Conservation (phyloP, 805 yeast species). For the Lipomyces anomalus region DNA sequence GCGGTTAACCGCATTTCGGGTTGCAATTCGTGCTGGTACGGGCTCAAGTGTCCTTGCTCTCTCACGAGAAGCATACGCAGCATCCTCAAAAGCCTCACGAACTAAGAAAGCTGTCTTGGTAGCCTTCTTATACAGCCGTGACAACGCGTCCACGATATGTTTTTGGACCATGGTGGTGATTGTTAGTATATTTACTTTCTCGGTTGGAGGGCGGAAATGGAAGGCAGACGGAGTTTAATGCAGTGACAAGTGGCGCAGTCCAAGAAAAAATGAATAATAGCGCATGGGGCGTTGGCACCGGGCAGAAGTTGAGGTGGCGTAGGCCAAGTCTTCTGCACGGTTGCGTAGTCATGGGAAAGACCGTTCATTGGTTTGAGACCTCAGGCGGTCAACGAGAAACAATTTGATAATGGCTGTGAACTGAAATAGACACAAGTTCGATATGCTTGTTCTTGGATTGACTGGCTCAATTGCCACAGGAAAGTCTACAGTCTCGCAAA, state of each 20-base stretch:
- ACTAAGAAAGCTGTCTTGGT: slow-evolving; percentile 12
- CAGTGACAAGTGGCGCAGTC: too few species aligned
- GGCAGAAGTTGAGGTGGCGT: too few species aligned
- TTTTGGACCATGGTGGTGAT: not conserved
- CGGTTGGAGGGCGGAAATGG: too few species aligned
- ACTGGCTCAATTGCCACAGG: slow-evolving; percentile 99
- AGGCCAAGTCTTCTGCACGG: too few species aligned
- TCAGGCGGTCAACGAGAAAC: too few species aligned
- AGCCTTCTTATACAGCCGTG: slow-evolving; percentile 16
- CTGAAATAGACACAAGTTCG: not conserved
- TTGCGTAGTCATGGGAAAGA: too few species aligned
- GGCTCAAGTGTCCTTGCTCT: not conserved
- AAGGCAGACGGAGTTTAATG: too few species aligned
- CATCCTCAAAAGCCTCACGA: slow-evolving; percentile 26
- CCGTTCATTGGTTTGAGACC: too few species aligned
- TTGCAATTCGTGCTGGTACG: not conserved
- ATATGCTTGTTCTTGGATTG: slow-evolving; percentile 88
- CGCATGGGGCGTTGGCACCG: too few species aligned
- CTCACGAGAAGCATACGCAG: slow-evolving; percentile 48
- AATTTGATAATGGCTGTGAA: too few species aligned
- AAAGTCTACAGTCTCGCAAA: slow-evolving; percentile 77
- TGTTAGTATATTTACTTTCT: too few species aligned
- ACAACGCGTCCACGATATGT: slow-evolving; percentile 5
- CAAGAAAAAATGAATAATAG: too few species aligned
- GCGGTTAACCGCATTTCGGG: not conserved